Evolutionary conservation across 768 basidiomycete species (phyloP).

Genomic region (Coprinopsis cinerea): DNA sequence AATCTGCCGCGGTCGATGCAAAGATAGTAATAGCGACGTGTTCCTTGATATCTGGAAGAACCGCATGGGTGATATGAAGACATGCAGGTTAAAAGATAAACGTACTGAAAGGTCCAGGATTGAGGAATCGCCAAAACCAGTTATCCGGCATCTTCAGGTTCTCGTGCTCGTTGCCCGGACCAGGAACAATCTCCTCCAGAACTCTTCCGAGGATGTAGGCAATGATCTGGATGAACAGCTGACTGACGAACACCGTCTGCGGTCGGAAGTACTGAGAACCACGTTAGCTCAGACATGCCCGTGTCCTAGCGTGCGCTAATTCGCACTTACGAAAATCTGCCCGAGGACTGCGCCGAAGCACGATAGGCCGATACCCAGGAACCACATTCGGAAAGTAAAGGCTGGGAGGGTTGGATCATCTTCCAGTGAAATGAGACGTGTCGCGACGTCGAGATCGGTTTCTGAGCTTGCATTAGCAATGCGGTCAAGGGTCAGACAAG

Average conservation of each 20-base stretch:
- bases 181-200: conserved; percentile 35
- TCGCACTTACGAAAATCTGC: conserved; percentile 38
- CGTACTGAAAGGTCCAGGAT: conserved; percentile 59
- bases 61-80: neutral
- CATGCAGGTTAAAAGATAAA: neutral
- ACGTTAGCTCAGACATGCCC: neutral
- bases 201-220: conserved; percentile 45
- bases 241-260: conserved; percentile 44
- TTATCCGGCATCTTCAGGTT: conserved; percentile 26
- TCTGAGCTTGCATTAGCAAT: conserved; percentile 20
- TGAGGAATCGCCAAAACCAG: conserved; percentile 49
- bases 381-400: conserved; percentile 52
- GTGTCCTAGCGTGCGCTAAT: neutral
- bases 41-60: conserved; percentile 40
- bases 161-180: conserved; percentile 24
- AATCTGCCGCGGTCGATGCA: conserved; percentile 51
- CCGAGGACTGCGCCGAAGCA: conserved; percentile 50
- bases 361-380: conserved; percentile 48
- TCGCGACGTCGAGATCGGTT: conserved; percentile 40
- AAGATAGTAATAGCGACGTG: conserved; percentile 61
- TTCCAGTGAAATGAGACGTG: conserved; percentile 45
- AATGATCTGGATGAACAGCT: conserved; percentile 45
- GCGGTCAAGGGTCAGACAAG: neutral
- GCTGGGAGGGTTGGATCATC: conserved; percentile 45
- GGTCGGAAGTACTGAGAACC: conserved; percentile 46